Evolutionary conservation across 352 stramenopile species (phyloP).

Genomic region (Aphanomyces stellatus): DNA sequence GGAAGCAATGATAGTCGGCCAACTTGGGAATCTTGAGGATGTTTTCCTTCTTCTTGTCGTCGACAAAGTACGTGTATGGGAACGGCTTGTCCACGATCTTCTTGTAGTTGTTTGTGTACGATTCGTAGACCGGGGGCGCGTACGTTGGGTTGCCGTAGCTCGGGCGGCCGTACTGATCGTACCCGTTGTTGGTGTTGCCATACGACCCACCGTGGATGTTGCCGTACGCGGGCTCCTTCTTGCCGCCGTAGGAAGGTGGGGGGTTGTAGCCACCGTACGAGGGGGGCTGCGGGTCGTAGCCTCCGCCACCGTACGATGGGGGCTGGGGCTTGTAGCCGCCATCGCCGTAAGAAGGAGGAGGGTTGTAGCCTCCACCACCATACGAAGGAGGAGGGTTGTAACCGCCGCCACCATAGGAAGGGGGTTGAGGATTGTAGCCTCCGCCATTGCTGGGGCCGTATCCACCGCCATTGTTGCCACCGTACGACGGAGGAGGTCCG

Average conservation of each 20-base stretch:
- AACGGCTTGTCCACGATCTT: background rate
- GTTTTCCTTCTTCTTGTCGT: background rate
- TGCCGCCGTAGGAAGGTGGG: background rate
- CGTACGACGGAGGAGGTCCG: too few relatives aligned
- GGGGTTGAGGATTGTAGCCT: background rate
- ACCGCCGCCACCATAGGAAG: background rate
- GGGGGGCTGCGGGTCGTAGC: background rate
- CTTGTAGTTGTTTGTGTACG: conserved; percentile 14
- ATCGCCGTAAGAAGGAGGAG: background rate
- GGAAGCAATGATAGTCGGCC: conserved; percentile 17
- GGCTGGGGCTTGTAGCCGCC: background rate
- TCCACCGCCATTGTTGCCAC: background rate
- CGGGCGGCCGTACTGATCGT: background rate
- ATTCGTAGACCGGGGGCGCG: conserved; percentile 1
- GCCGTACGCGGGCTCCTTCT: conserved; percentile 2
- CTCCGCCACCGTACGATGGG: background rate
- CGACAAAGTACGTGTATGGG: conserved; percentile 17
- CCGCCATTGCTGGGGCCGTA: background rate
- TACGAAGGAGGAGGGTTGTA: background rate
- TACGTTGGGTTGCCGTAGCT: conserved; percentile 1
- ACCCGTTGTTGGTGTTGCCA: background rate
- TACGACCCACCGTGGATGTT: background rate
- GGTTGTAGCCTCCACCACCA: background rate
- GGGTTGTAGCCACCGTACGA: background rate
- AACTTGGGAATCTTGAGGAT: conserved; percentile 11